These are phyloP conservation scores for Leccinum ponderosum DNA, from an alignment of 1,284 basidiomycete genomes.

Conservation along the genomic window DNA sequence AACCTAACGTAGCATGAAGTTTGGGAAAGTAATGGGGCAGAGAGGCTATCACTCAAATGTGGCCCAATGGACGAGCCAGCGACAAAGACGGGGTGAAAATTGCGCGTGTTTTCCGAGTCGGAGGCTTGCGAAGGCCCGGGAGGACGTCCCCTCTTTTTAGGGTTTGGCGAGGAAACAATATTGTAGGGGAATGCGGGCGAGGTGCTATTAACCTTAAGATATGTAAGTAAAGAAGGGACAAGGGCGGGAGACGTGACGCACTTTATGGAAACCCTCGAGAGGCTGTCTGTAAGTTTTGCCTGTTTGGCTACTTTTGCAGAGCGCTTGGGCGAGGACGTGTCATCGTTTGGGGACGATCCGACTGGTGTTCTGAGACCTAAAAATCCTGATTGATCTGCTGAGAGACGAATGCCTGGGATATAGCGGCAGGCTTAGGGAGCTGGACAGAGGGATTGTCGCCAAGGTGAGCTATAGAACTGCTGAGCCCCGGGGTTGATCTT, in stretches of 20 bases:
- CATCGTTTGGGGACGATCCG: conserved; percentile 48
- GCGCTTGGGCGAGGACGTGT: conserved; percentile 50
- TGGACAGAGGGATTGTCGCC: conserved; percentile 25
- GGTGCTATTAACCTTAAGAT: conserved; percentile 39
- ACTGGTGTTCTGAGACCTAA: conserved; percentile 55
- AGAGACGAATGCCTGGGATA: conserved; percentile 35
- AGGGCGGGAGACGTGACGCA: conserved; percentile 21
- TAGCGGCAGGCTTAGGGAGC: conserved; percentile 11
- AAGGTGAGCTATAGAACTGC: conserved; percentile 20
- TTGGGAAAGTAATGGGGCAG: conserved; percentile 46
- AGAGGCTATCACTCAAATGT: conserved; percentile 55
- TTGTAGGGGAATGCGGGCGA: conserved; percentile 1
- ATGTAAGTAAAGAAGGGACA: conserved; percentile 5
- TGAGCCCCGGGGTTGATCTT: conserved; percentile 17
- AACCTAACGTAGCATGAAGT: conserved; percentile 54
- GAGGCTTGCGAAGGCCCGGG: conserved; percentile 15
- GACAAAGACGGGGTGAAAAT: conserved; percentile 21
- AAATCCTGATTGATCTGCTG: conserved; percentile 56
- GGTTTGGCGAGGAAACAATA: conserved; percentile 7
- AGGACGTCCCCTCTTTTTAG: conserved; percentile 16
- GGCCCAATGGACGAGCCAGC: conserved; percentile 28
- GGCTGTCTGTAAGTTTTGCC: conserved; percentile 43
- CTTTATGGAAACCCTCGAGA: conserved; percentile 44
- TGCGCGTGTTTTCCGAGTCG: conserved; percentile 18
- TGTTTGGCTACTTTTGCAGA: conserved; percentile 34